phyloP scores from a whole-genome alignment of 768 basidiomycete genomes.

The Boletus barrowsii region DNA sequence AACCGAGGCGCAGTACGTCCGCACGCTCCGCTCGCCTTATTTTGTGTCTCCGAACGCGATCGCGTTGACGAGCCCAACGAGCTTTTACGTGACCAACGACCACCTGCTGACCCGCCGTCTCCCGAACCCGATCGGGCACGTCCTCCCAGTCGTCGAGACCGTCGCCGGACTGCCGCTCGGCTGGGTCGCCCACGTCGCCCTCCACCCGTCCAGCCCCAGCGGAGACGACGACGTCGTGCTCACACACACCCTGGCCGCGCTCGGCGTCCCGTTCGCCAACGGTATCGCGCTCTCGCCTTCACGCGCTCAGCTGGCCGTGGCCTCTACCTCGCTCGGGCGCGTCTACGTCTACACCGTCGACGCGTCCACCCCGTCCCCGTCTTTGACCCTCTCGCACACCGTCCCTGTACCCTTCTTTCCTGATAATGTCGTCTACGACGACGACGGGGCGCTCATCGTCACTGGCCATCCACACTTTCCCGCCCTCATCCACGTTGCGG shows the following conservation, averaged over 20 bases:
- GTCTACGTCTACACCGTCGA: conserved; percentile 54
- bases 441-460: conserved; percentile 48
- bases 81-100: conserved; percentile 74
- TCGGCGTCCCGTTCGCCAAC: conserved; percentile 64
- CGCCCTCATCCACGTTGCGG: conserved; percentile 43
- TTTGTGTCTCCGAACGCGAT: conserved; percentile 68
- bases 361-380: conserved; percentile 31
- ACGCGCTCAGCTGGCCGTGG: conserved; percentile 52
- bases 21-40: conserved; percentile 55
- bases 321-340: conserved; percentile 46
- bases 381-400: conserved; percentile 20
- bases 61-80: conserved; percentile 59
- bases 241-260: conserved; percentile 39
- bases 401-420: conserved; percentile 56
- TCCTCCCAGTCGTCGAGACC: conserved; percentile 55
- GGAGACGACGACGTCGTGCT: conserved; percentile 24
- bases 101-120: conserved; percentile 65
- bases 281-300: conserved; percentile 59
- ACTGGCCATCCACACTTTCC: conserved; percentile 68
- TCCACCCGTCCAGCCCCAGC: conserved; percentile 29
- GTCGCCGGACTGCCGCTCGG: conserved; percentile 54
- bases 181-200: conserved; percentile 55
- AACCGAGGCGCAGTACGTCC: conserved; percentile 48
- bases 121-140: conserved; percentile 43
- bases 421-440: conserved; percentile 61